Evolutionary conservation across 2,329 filamentous ascomycete species (phyloP), one percentile per base, ranked within the genome.

Genomic region (Orbilia oligospora): DNA sequence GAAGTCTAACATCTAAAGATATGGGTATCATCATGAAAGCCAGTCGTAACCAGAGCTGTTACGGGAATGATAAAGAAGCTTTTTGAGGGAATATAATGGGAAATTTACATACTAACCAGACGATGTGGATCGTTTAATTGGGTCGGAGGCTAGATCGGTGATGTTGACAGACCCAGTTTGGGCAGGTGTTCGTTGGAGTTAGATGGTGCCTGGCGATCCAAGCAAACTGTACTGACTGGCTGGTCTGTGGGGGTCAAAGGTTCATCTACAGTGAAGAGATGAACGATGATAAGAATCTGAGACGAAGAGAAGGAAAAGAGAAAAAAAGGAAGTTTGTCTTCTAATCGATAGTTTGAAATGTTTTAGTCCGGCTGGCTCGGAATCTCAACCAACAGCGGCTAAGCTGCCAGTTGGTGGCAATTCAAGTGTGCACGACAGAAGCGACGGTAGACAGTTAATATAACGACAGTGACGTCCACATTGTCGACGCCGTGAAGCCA

Each of bases 1-100:
- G 84, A 83, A 85, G 84, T 85, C 84, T 85, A 85, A 85, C 84
- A 85, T 85, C 84, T 76, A 65, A 61, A 85, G 81, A 81, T 81
- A 82, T 80, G 55, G 41, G 76, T 63, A 80, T 81, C 82, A 82
- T 82, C 81, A 82, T 81, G 61, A 63, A 49, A 72, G 72, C 70
- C 68, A 33, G 44, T 36, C 55, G 48, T 68, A 58, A 22, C 22
- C 22, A 12, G 41, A 27, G 16, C 48, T 51, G 22, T 22, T 24
- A 33, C n/a, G n/a, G 30, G 3, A 22, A 63, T 36, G 24, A 53
- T 14, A 16, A 16, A 33, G 48, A 5, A 41, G 41, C n/a, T n/a
- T 2, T 10, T 1, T 5, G 12, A n/a, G 41, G 14, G 30, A 1
- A 30, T 38, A 61, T n/a, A 51, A 56, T n/a, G 8, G 22, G 14